phyloP scores from a whole-genome alignment of 2,329 filamentous ascomycete species.

The Sphaerulina musiva region DNA sequence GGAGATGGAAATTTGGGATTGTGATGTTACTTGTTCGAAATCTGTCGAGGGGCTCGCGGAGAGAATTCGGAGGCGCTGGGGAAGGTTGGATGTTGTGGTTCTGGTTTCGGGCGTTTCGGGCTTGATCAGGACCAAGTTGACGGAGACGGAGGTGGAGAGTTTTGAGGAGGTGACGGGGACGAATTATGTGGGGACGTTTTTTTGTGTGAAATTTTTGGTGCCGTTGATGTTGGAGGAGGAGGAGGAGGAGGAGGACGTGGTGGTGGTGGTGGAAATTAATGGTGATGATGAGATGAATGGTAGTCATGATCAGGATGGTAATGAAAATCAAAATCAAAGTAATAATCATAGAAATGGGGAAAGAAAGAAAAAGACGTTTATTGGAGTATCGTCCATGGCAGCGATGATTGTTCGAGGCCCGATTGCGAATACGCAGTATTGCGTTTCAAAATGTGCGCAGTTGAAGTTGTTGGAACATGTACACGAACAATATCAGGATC shows the following conservation, averaged over 20 bases:
- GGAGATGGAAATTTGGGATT: conserved; percentile 20
- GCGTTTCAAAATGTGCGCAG: conserved; percentile 36
- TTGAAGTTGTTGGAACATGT: conserved; percentile 37
- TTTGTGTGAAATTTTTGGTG: conserved; percentile 29
- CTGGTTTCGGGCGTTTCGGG: conserved; percentile 30
- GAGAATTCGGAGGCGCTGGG: conserved; percentile 14
- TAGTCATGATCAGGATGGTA: no score
- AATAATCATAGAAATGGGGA: no score
- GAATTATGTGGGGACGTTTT: conserved; percentile 29
- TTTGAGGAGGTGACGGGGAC: conserved; percentile 24
- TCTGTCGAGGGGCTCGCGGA: conserved; percentile 21
- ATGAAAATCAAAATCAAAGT: no score
- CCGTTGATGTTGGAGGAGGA: conserved; percentile 15
- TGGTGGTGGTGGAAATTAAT: no score
- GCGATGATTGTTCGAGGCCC: conserved; percentile 33
- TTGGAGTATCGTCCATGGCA: conserved; percentile 33
- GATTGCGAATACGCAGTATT: conserved; percentile 38
- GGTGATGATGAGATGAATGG: no score
- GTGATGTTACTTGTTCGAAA: conserved; percentile 22
- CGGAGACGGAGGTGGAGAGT: conserved; percentile 20
- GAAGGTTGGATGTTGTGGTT: conserved; percentile 25
- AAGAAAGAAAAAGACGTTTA: conserved; percentile 25
- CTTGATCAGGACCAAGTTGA: conserved; percentile 14
- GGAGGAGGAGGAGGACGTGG: no score
- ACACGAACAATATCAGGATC: conserved; percentile 31